These are phyloP conservation scores for Penicillium sp. DNA, from an alignment of 2,329 filamentous ascomycete genomes.

Conservation along the genomic window DNA sequence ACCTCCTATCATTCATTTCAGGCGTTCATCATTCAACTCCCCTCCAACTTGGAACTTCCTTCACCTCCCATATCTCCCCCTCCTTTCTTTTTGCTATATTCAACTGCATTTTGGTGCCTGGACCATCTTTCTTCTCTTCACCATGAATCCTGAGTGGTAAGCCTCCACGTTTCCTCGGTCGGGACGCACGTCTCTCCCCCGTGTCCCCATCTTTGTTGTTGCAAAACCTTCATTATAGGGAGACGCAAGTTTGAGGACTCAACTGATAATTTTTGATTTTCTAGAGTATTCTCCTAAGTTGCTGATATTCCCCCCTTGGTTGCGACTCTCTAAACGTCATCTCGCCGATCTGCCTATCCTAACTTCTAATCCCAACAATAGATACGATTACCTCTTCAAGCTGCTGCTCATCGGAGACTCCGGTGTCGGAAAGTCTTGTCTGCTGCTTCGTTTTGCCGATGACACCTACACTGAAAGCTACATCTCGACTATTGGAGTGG, in stretches of 20 bases:
- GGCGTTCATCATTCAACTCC: constrained; percentile 28
- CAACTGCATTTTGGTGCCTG: constrained; percentile 6
- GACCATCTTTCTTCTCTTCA: constrained; percentile 25
- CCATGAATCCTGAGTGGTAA: constrained; percentile 53
- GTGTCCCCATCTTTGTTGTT: constrained; percentile 3
- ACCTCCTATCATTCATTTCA: constrained; percentile 34
- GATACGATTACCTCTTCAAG: constrained; percentile 99
- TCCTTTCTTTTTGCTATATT: constrained; percentile 15
- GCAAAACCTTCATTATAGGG: background rate
- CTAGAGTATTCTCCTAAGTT: constrained; percentile 24
- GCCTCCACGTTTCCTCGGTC: constrained; percentile 20
- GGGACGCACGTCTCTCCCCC: constrained; percentile 4
- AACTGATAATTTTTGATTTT: constrained; percentile 13
- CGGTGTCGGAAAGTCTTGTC: constrained; percentile 99
- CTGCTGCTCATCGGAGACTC: constrained; percentile 99
- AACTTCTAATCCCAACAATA: constrained; percentile 42
- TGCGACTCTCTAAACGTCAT: background rate
- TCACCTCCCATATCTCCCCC: constrained; percentile 15
- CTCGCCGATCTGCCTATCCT: constrained; percentile 23
- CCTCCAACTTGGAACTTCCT: constrained; percentile 17
- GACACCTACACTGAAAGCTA: constrained; percentile 99
- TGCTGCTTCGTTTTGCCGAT: constrained; percentile 96
- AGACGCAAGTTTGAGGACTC: background rate
- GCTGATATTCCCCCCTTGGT: constrained; percentile 1
- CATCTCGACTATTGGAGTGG: constrained; percentile 99